Evolutionary conservation across 2,329 filamentous ascomycete species (phyloP).

Genomic region (Pseudogymnoascus sp.): DNA sequence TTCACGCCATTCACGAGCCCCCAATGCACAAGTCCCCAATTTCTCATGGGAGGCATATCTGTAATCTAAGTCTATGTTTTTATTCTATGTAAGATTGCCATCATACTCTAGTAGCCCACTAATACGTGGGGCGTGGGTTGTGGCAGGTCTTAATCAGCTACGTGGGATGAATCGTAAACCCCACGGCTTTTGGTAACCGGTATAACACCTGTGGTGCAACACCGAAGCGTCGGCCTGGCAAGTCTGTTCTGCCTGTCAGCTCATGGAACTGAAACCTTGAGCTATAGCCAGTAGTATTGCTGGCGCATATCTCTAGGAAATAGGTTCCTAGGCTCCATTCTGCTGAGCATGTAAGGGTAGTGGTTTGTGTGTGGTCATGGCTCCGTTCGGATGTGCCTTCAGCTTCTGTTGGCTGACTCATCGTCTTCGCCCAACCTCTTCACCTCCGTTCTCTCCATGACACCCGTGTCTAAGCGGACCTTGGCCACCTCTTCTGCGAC

Average conservation of each 20-base stretch:
- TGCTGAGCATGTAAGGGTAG: not conserved
- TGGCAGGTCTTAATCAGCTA: not conserved
- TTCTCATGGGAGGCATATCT: not conserved
- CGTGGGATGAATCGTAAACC: not conserved
- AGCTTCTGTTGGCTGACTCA: not conserved
- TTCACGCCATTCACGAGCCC: not conserved
- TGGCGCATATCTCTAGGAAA: not conserved
- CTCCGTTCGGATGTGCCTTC: not conserved
- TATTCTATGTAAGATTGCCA: not conserved
- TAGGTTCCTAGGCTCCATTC: not conserved
- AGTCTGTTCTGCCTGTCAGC: not conserved
- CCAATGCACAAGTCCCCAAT: not conserved
- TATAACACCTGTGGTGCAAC: not conserved
- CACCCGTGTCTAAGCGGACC: slow-evolving; percentile 30
- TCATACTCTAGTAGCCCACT: no score
- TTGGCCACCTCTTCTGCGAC: slow-evolving; percentile 34
- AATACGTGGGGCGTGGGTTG: not conserved
- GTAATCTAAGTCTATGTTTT: not conserved
- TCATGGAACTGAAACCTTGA: not conserved
- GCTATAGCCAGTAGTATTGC: not conserved
- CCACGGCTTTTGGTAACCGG: not conserved
- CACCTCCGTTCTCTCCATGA: slow-evolving; percentile 19
- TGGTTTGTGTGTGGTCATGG: not conserved
- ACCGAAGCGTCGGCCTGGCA: not conserved
- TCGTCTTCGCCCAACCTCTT: not conserved